phyloP scores from a whole-genome alignment of 345 rosid genomes.

The Brassica rapa region DNA sequence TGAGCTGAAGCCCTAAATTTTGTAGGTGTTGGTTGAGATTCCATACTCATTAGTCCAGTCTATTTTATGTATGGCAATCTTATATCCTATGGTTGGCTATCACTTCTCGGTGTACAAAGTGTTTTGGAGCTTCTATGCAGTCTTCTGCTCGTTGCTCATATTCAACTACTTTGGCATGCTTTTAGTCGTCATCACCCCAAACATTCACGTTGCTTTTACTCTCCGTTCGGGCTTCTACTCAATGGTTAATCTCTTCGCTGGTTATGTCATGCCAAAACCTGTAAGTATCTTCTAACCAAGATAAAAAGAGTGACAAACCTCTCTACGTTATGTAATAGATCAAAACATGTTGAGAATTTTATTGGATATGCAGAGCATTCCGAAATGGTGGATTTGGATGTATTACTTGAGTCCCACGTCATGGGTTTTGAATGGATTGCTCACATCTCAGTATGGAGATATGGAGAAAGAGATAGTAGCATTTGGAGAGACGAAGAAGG shows the following conservation, averaged over 20 bases:
- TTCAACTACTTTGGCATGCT: conserved; percentile 51
- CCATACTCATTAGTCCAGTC: conserved; percentile 49
- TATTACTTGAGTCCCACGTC: conserved; percentile 38
- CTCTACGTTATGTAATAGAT: neutral
- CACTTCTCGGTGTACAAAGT: conserved; percentile 42
- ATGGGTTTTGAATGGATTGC: conserved; percentile 37
- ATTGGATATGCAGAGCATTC: conserved; percentile 26
- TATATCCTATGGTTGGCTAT: conserved; percentile 50
- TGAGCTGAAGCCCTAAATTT: neutral
- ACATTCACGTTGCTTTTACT: conserved; percentile 45
- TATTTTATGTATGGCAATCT: conserved; percentile 29
- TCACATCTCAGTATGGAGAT: conserved; percentile 39
- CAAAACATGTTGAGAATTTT: neutral
- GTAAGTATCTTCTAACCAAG: conserved; percentile 30
- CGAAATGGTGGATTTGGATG: conserved; percentile 42
- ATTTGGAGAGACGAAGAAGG: conserved; percentile 34
- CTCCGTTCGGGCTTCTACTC: conserved; percentile 43
- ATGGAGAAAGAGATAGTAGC: conserved; percentile 35
- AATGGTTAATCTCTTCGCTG: conserved; percentile 50
- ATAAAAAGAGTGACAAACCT: neutral
- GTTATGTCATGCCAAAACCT: conserved; percentile 52
- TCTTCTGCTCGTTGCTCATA: conserved; percentile 51
- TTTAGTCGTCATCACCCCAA: conserved; percentile 42
- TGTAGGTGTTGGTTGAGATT: conserved; percentile 53
- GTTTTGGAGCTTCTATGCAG: conserved; percentile 45